Evolutionary conservation across 148 eudicot species (phyloP).

Genomic region (Polygonum maritimum): DNA sequence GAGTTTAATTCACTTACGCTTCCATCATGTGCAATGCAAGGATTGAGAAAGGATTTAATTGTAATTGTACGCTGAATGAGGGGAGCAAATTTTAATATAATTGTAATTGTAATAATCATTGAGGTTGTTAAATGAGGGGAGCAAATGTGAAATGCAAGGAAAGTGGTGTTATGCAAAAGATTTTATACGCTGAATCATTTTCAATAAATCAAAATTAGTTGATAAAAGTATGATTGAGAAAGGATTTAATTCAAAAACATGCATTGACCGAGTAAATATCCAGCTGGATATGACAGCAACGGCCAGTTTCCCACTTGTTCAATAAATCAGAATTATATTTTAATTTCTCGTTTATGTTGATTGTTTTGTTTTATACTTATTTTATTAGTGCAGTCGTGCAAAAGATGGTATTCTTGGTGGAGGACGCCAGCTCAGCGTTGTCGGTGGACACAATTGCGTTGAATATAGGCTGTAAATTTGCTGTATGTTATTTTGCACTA

Average conservation of each 20-base stretch:
- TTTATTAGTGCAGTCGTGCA: neutral
- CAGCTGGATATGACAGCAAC: neutral
- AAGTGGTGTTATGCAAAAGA: neutral
- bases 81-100: no score
- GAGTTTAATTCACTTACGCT: neutral
- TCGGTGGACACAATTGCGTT: neutral
- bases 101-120: neutral
- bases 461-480: neutral
- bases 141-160: neutral
- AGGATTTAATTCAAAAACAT: neutral
- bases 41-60: no score
- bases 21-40: neutral
- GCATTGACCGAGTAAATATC: neutral
- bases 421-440: neutral
- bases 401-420: neutral
- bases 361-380: neutral
- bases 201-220: neutral
- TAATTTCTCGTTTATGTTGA: neutral
- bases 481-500: neutral
- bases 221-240: neutral
- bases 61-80: no score
- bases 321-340: neutral
- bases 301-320: neutral
- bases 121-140: neutral
- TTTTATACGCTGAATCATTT: neutral